Conservation (phyloP, 495 filamentous ascomycete species). For the Lepraria neglecta region DNA sequence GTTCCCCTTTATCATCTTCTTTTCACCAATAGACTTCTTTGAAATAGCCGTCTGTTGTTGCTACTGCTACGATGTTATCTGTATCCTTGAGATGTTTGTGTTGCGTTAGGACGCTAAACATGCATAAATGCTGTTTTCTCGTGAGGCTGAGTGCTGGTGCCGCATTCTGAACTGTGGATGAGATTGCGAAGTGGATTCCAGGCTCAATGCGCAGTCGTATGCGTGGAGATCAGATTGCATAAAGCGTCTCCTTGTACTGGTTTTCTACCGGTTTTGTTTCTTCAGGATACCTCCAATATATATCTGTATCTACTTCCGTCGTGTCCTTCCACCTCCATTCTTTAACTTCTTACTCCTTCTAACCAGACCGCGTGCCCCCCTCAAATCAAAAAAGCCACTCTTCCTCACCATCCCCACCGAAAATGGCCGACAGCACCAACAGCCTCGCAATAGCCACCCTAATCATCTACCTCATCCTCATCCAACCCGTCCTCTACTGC, state of each 20-base stretch:
- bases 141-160: too few relatives aligned
- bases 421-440: conserved; percentile 23
- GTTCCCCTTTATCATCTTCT: background rate
- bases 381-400: background rate
- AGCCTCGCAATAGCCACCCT: conserved; percentile 33
- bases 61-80: too few relatives aligned
- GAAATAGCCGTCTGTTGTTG: background rate
- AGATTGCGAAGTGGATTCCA: background rate
- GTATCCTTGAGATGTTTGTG: background rate
- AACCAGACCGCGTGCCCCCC: background rate
- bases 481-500: conserved; percentile 32
- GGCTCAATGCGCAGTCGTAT: background rate
- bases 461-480: conserved; percentile 34
- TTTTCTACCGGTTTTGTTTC: background rate
- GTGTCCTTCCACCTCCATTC: background rate
- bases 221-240: background rate
- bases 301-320: background rate
- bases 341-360: background rate
- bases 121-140: background rate
- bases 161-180: background rate
- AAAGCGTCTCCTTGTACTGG: background rate
- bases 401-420: background rate
- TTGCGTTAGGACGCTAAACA: background rate
- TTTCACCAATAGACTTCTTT: background rate
- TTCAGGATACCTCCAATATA: background rate